Evolutionary conservation across 371 early-diverging fungal genomes (phyloP).

Genomic region (Mucor lusitanicus): DNA sequence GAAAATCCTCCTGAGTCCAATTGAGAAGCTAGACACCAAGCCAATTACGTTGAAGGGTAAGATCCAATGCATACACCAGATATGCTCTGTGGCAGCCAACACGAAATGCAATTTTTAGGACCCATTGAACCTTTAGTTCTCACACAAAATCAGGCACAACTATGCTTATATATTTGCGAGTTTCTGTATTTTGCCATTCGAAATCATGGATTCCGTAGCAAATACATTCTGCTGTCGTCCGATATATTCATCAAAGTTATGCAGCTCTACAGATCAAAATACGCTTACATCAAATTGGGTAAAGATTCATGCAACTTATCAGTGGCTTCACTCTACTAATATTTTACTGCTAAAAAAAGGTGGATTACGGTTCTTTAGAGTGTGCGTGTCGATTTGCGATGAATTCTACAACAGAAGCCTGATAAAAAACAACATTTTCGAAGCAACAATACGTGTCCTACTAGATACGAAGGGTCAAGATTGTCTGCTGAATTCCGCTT

Average conservation of each 20-base stretch:
- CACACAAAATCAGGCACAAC: conserved; percentile 32
- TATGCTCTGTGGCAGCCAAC: background rate
- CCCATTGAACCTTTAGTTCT: conserved; percentile 35
- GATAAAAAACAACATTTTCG: conserved; percentile 67
- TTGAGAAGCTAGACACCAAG: conserved; percentile 46
- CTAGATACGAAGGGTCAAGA: conserved; percentile 66
- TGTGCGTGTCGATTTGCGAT: conserved; percentile 73
- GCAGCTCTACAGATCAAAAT: conserved; percentile 68
- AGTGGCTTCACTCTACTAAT: background rate
- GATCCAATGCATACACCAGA: background rate
- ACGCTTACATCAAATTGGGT: conserved; percentile 74
- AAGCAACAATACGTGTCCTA: conserved; percentile 67
- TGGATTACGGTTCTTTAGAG: conserved; percentile 78
- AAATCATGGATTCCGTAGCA: conserved; percentile 75
- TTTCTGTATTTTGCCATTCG: conserved; percentile 64
- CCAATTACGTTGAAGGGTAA: conserved; percentile 31
- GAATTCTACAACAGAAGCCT: conserved; percentile 78
- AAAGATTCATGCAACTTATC: conserved; percentile 2
- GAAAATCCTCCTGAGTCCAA: conserved; percentile 57
- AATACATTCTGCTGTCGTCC: conserved; percentile 70
- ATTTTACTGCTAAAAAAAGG: conserved; percentile 40
- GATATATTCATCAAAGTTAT: conserved; percentile 61
- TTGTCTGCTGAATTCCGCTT: conserved; percentile 87
- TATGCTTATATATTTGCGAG: conserved; percentile 70
- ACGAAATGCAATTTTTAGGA: conserved; percentile 6